Evolutionary conservation across 345 rosid genomes (phyloP), one percentile per base, ranked within the genome.

Genomic region (Crucihimalaya himalaica): DNA sequence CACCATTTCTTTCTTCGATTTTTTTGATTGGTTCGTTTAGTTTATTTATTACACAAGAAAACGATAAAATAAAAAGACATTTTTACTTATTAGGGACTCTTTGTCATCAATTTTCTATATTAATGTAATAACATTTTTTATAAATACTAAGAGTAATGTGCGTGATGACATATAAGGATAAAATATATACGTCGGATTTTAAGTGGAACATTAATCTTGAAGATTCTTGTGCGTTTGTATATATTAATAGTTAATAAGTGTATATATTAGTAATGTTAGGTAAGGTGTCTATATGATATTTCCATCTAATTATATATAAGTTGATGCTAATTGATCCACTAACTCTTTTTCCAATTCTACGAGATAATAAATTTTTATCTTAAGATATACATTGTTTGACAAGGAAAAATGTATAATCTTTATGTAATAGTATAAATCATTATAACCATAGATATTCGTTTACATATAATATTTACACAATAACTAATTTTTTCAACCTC

Each of bases 131-230:
- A 27, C 4, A 53, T 28, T 11, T 28, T 11, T 45, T 11, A 32
- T 11, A 73, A 13, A 46, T 48, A 18, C 9, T 14, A 27, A 56
- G 16, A 13, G 20, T 66, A 27, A 57, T 50, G 67, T 37, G 53
- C 34, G 15, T 27, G 72, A 57, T 34, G 64, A 63, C 56, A 57
- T 56, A 56, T 35, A 14, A 19, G 14, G 51, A 21, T 2, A 32
- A 23, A 6, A 4, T 37, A 35, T 25, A 50, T 25, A 50, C 11
- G 20, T 74, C 11, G 53, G 45, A 28, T 53, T 66, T 25, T 53
- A 2, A 69, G 74, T 75, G 79, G 64, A 70, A 63, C 55, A 46
- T 13, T 67, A 74, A 67, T 66, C 32, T 40, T 40, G 46, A 40
- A 40, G 46, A 40, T 40, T 40, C 46, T 32, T 76, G 57, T 61